Evolutionary conservation across 176 grass and related monocot genomes (phyloP).

Genomic region (Lolium rigidum): DNA sequence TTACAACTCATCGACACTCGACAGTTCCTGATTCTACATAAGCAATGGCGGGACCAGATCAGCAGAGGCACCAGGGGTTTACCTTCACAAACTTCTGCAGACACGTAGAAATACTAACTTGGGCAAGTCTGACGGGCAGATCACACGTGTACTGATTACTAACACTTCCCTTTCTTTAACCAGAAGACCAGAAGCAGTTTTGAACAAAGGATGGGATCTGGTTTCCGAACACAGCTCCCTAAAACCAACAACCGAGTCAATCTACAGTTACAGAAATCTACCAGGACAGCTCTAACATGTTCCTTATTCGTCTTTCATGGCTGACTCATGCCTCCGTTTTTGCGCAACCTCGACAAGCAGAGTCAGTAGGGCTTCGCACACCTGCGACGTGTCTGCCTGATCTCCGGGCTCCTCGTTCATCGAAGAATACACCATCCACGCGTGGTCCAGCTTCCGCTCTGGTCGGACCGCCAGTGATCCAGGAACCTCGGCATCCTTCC

Average conservation of each 20-base stretch:
- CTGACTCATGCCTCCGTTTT: slow-evolving; percentile 70
- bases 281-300: slow-evolving; percentile 11
- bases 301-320: slow-evolving; percentile 84
- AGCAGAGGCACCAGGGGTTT: no score
- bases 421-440: slow-evolving; percentile 94
- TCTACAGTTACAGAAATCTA: slow-evolving; percentile 12
- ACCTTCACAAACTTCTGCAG: no score
- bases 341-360: slow-evolving; percentile 80
- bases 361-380: slow-evolving; percentile 85
- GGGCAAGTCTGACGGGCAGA: no score
- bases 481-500: slow-evolving; percentile 79
- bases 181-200: no score
- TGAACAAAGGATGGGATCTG: not conserved
- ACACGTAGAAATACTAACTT: no score
- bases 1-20: no score
- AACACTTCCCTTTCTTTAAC: no score
- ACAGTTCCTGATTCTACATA: no score
- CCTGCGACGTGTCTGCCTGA: slow-evolving; percentile 76
- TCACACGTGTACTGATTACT: no score
- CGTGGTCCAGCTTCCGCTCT: slow-evolving; percentile 77
- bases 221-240: slow-evolving; percentile 1
- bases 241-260: slow-evolving; percentile 27
- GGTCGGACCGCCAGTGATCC: slow-evolving; percentile 73
- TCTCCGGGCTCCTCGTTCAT: slow-evolving; percentile 62
- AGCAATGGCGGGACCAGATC: no score